These are phyloP conservation scores for Zymoseptoria ardabiliae DNA, from an alignment of 2,329 filamentous ascomycete species.

Conservation along the genomic window DNA sequence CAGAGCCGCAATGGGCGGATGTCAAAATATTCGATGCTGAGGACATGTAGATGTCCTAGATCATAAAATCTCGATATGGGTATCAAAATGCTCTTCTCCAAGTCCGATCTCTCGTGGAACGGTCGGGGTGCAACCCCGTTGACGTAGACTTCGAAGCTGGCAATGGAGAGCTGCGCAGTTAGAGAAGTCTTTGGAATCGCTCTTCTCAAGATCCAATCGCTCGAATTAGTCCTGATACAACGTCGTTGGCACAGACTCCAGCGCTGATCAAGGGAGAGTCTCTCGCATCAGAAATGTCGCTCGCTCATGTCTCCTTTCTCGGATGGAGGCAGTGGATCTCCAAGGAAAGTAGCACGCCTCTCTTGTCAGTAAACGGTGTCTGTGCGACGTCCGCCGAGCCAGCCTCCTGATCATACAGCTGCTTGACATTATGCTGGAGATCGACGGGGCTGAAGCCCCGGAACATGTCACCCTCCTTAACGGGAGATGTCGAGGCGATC, in stretches of 20 bases:
- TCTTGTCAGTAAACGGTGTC: slow-evolving; percentile 24
- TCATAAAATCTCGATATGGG: background rate
- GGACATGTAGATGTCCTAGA: slow-evolving; percentile 3
- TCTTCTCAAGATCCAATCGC: background rate
- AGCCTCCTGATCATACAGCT: slow-evolving; percentile 18
- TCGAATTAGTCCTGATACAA: background rate
- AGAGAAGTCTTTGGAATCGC: too few relatives aligned
- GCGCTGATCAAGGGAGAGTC: background rate
- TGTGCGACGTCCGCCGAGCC: slow-evolving; percentile 23
- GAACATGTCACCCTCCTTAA: slow-evolving; percentile 22
- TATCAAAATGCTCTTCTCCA: background rate
- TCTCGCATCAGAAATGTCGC: too few relatives aligned
- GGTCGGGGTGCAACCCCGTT: background rate
- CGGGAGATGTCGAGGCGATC: slow-evolving; percentile 3
- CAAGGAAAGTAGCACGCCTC: slow-evolving; percentile 14
- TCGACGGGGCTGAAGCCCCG: slow-evolving; percentile 24
- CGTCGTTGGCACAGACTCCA: background rate
- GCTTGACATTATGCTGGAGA: slow-evolving; percentile 17
- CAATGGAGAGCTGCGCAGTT: background rate
- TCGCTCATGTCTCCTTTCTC: slow-evolving; percentile 8
- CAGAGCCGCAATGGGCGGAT: slow-evolving; percentile 19
- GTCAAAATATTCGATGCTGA: slow-evolving; percentile 10
- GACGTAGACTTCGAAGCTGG: background rate
- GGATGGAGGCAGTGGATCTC: slow-evolving; percentile 17
- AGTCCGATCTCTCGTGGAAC: background rate